These are phyloP conservation scores for Alternaria viburni DNA, from an alignment of 2,329 filamentous ascomycete species.

Conservation along the genomic window DNA sequence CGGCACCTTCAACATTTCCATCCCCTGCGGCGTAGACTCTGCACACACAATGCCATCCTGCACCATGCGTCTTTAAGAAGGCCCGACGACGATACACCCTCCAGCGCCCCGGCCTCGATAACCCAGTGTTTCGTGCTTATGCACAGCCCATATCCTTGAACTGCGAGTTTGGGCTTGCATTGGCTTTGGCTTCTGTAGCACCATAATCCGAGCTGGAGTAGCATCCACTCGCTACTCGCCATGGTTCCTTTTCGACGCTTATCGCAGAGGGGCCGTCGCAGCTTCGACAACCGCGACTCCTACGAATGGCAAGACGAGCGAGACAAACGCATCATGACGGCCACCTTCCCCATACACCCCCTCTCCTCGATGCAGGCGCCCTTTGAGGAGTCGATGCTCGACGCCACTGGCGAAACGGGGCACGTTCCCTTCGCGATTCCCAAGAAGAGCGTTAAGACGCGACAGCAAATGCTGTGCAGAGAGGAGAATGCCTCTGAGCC, in stretches of 20 bases:
- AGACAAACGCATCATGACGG: slow-evolving; percentile 43
- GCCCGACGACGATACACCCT: slow-evolving; percentile 13
- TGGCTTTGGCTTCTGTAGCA: slow-evolving; percentile 30
- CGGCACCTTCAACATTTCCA: slow-evolving; percentile 18
- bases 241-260: slow-evolving; percentile 33
- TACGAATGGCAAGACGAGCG: slow-evolving; percentile 44
- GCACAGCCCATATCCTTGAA: slow-evolving; percentile 31
- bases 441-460: slow-evolving; percentile 47
- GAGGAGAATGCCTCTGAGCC: slow-evolving; percentile 69
- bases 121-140: slow-evolving; percentile 29
- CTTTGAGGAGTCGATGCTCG: slow-evolving; percentile 81
- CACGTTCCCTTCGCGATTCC: slow-evolving; percentile 48
- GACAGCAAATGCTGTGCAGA: slow-evolving; percentile 59
- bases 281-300: slow-evolving; percentile 28
- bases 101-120: slow-evolving; percentile 2
- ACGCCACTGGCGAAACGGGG: slow-evolving; percentile 61
- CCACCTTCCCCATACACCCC: slow-evolving; percentile 66
- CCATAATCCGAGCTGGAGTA: slow-evolving; percentile 28
- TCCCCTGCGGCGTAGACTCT: slow-evolving; percentile 15
- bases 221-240: slow-evolving; percentile 17
- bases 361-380: slow-evolving; percentile 78
- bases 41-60: slow-evolving; percentile 27
- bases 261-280: slow-evolving; percentile 29
- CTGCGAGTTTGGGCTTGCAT: slow-evolving; percentile 23
- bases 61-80: slow-evolving; percentile 26